Conservation (phyloP, 768 basidiomycete genomes). For the Lactarius akahatsu region DNA sequence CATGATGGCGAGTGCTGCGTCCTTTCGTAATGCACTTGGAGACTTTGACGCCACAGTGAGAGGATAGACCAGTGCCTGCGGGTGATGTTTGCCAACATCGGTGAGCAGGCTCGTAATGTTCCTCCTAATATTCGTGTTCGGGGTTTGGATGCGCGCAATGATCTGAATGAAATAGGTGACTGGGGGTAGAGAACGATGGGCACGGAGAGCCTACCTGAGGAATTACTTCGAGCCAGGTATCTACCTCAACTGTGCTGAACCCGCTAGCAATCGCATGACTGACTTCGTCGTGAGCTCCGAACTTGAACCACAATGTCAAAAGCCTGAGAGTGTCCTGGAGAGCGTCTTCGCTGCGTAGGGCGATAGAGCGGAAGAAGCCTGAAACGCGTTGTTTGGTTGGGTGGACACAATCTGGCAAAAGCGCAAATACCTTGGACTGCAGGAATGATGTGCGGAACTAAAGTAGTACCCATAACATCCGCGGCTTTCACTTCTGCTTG, state of each 20-base stretch:
- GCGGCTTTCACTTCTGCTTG: conserved; percentile 53
- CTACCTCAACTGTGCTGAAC: conserved; percentile 86
- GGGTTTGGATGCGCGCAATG: conserved; percentile 97
- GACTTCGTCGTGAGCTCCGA: conserved; percentile 86
- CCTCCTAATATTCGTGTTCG: conserved; percentile 78
- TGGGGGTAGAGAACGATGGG: neutral
- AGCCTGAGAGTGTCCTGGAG: conserved; percentile 92
- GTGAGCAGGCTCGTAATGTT: conserved; percentile 87
- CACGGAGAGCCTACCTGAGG: conserved; percentile 67
- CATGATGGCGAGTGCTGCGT: conserved; percentile 85
- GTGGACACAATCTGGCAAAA: neutral
- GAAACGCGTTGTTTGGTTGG: conserved; percentile 23
- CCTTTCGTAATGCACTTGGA: conserved; percentile 75
- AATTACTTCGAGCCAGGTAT: conserved; percentile 98
- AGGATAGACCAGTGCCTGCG: conserved; percentile 94
- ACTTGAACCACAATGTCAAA: conserved; percentile 97
- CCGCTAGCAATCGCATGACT: conserved; percentile 85
- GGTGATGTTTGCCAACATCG: conserved; percentile 94
- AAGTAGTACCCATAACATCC: conserved; percentile 60
- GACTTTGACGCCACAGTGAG: conserved; percentile 97
- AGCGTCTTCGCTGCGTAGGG: conserved; percentile 84
- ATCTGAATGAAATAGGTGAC: conserved; percentile 54
- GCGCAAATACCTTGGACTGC: conserved; percentile 74
- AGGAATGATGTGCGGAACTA: conserved; percentile 84
- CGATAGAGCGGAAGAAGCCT: conserved; percentile 96